Base-by-base conservation (phyloP, 148 eudicot genomes). In the Fallopia convolvulus region DNA sequence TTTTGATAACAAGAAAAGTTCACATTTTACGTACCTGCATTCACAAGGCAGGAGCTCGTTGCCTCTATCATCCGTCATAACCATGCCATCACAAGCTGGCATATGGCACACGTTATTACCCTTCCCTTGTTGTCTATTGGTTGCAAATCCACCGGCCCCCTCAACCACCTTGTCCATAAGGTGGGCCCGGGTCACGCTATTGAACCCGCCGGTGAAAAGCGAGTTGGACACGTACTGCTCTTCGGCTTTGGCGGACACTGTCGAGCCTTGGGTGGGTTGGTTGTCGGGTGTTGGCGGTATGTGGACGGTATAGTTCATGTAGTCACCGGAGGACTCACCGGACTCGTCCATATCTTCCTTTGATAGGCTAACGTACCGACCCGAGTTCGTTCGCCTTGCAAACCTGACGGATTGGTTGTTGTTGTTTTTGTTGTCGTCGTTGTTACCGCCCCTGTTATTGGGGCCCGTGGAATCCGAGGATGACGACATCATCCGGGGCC, bases 121-220 rank as follows among this genome's bases (percentile, higher is more conserved):
- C 26, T 32, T 46, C 30, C 42, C 44, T 9, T 53, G 77, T 1
- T 15, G 77, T 8, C 17, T 5, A 8, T 9, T 50, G 17, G 63
- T 13, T 1, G 71, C 71, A 15, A 65, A 65, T 17, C 71, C 71
- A 65, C 15, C 46, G 2, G 12, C 46, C 20, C 44, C 39, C 61
- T 75, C 63, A 2, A 20, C 55, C 77, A 75, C 77, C 77, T 75
- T 75, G 44, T 75, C 77, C 77, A 75, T 75, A 1, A 53, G 52
- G 56, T 75, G 77, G 77, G 77, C 77, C 12, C 77, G 47, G 15
- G 77, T 75, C 20, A 53, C 77, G 46, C 77, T 53, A 39, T 75
- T 75, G 68, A 75, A 75, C 32, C 77, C 66, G 6, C 77, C 77
- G 4, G 77, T 52, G 77, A 75, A 75, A 14, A 75, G 68, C 17